Evolutionary conservation across 192 early-diverging fungal genomes (phyloP), one percentile per base, ranked within the genome.

Genomic region (Ramicandelaber brevisporus): DNA sequence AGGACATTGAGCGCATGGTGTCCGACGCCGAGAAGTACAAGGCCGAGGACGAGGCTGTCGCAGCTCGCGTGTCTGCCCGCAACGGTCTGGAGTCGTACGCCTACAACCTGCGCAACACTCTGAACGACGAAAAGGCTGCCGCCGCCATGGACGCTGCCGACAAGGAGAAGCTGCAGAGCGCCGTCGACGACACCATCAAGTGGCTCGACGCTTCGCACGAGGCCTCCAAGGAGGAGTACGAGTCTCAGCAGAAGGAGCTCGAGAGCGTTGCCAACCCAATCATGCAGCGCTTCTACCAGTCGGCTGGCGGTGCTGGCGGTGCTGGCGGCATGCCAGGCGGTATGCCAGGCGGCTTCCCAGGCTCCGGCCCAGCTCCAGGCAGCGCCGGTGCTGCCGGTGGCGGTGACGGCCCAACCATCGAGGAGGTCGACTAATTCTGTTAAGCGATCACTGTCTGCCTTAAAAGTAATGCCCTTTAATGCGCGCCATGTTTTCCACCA

Each of bases 1-100:
- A 93, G 49, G 85, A 93, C 44, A 93, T 97, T 46, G 87, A 97
- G 57, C 83, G 85, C 48, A 88, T 92, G 83, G 78, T 95, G 25
- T 36, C 46, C 34, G 82, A 93, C 23, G 83, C 83, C 44, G 83
- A 87, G 49, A 83, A 85, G 67, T 82, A 74, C 76, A 81, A 81
- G 70, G 78, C 70, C 39, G 87, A 97, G 61, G 92, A 97, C 64
- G 82, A 90, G 62, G 75, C 57, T 26, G 87, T 71, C 31, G 84
- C 83, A 30, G 73, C 68, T 25, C 78, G 82, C 49, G 73, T 97
- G 46, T 40, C 65, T 26, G 72, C 90, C 46, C 81, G 76, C 60
- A 97, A 92, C 69, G 80, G 68, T 37, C 70, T 97, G 26, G 90
- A 97, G 67, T 73, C 74, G 28, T 97, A 93, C 49, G 73, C 87